Percentiles rank a stretch among this genome's conserved stretches.
Evolutionary conservation across 2,329 filamentous ascomycete genomes (phyloP).

Genomic region (Talaromyces sp.): DNA sequence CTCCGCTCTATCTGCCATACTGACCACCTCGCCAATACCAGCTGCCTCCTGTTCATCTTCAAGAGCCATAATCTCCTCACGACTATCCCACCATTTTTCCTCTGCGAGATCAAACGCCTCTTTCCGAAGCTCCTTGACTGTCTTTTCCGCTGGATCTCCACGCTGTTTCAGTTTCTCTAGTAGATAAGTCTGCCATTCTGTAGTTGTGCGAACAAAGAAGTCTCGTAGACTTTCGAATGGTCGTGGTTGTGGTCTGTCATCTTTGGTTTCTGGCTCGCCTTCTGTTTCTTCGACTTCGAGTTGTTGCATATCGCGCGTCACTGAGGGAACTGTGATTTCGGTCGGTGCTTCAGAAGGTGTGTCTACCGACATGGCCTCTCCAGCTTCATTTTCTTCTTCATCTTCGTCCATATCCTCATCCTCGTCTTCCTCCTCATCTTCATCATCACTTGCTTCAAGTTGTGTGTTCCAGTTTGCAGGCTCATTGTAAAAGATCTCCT

Average conservation of each 20-base stretch:
- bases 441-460: slow-evolving; percentile 54
- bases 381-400: slow-evolving; percentile 40
- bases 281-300: slow-evolving; percentile 35
- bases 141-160: slow-evolving; percentile 51
- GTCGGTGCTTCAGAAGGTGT: slow-evolving; percentile 33
- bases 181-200: slow-evolving; percentile 84
- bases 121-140: slow-evolving; percentile 87
- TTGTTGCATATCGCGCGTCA: slow-evolving; percentile 34
- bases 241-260: slow-evolving; percentile 68
- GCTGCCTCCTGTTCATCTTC: slow-evolving; percentile 96
- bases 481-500: slow-evolving; percentile 80
- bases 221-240: slow-evolving; percentile 88
- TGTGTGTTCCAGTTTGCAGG: slow-evolving; percentile 76
- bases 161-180: slow-evolving; percentile 69
- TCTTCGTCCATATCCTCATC: slow-evolving; percentile 37
- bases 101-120: slow-evolving; percentile 86
- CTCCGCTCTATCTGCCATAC: slow-evolving; percentile 65
- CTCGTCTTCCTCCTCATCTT: slow-evolving; percentile 38
- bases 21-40: slow-evolving; percentile 91
- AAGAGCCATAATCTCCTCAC: slow-evolving; percentile 83
- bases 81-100: slow-evolving; percentile 97
- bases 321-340: slow-evolving; percentile 33
- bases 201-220: slow-evolving; percentile 83
- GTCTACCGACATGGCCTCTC: slow-evolving; percentile 44
- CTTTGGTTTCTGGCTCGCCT: slow-evolving; percentile 52